phyloP scores from a whole-genome alignment of 208 protist species.

The Strigomonas culicis region DNA sequence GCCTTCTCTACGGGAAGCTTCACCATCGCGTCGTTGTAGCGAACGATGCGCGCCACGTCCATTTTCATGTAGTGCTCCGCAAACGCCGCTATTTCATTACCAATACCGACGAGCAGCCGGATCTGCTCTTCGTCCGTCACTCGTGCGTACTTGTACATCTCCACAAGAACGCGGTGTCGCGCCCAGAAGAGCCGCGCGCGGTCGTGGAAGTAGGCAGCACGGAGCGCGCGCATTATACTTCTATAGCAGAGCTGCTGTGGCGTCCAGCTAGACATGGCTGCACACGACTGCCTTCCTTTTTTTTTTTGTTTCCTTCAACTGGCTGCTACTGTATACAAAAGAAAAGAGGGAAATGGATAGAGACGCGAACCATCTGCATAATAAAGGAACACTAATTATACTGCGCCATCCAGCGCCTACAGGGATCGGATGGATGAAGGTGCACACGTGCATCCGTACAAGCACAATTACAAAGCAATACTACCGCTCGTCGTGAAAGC shows the following conservation, averaged over 20 bases:
- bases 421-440: no score
- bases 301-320: no score
- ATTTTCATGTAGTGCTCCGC: slow-evolving; percentile 80
- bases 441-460: no score
- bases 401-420: no score
- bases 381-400: no score
- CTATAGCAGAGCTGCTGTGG: slow-evolving; percentile 76
- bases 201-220: slow-evolving; percentile 80
- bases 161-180: slow-evolving; percentile 79
- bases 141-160: slow-evolving; percentile 86
- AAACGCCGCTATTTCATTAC: slow-evolving; percentile 66
- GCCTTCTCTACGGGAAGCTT: slow-evolving; percentile 61
- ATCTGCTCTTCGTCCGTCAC: slow-evolving; percentile 40
- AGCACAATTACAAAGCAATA: no score
- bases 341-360: no score
- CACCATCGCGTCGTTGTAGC: slow-evolving; percentile 81
- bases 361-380: neutral
- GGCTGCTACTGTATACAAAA: no score
- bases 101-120: slow-evolving; percentile 50
- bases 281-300: no score
- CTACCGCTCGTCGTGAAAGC: neutral
- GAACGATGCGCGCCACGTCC: slow-evolving; percentile 74
- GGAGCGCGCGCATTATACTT: slow-evolving; percentile 63
- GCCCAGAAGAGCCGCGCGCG: slow-evolving; percentile 87
- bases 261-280: slow-evolving; percentile 31